A percentile compares a stretch with the other conserved stretches of the same genome.
Conservation (phyloP, 331 rosid species). For the Stylosanthes scabra region DNA sequence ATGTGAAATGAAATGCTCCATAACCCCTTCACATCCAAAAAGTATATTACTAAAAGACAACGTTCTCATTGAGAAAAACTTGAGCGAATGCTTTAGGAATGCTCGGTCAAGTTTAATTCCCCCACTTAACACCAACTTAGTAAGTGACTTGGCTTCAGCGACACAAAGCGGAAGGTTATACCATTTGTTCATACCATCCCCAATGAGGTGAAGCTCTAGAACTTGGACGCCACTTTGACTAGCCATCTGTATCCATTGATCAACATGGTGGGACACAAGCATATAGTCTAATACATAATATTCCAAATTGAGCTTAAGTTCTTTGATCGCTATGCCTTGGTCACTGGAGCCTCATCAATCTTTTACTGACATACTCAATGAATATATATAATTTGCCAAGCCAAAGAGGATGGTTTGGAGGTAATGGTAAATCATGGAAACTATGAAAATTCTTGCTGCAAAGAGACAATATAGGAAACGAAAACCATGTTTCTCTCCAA, state of each 20-base stretch:
- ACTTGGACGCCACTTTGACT: constrained; percentile 14
- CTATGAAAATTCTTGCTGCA: not conserved
- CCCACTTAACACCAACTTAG: too few species aligned
- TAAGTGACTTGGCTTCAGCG: too few species aligned
- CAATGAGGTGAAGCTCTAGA: not conserved
- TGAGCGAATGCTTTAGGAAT: too few species aligned
- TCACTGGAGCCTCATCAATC: constrained; percentile 17
- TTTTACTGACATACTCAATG: not conserved
- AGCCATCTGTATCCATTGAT: constrained; percentile 33
- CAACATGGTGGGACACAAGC: not conserved
- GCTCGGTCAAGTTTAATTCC: too few species aligned
- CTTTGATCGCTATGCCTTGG: constrained; percentile 27
- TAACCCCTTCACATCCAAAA: too few species aligned
- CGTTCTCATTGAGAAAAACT: too few species aligned
- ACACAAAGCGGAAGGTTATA: too few species aligned
- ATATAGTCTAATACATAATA: not conserved
- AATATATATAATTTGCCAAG: constrained; percentile 4
- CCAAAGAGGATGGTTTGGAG: not conserved
- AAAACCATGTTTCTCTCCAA: constrained; percentile 29
- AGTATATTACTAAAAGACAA: too few species aligned
- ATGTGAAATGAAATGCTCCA: too few species aligned
- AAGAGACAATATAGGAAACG: constrained; percentile 29
- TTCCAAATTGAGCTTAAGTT: constrained; percentile 8
- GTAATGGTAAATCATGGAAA: too few species aligned
- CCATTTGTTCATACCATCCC: too few species aligned